A percentile compares a stretch with the other conserved stretches of the same genome.
Conservation (phyloP, 441 rosid genomes). For the Euphorbia celastroides region DNA sequence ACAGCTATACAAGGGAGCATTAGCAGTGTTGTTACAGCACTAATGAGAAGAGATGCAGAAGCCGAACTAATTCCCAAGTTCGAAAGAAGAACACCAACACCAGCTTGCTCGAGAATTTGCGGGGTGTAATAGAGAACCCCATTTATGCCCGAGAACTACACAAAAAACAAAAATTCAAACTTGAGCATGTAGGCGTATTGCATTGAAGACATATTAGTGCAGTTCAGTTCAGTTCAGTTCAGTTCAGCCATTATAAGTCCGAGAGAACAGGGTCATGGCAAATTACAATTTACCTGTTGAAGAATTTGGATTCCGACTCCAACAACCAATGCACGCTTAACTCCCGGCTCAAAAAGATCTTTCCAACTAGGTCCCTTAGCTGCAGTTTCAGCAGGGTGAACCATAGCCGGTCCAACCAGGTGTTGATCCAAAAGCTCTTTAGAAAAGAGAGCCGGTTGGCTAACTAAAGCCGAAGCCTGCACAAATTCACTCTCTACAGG, state of each 20-base stretch:
- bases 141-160: slow-evolving; percentile 88
- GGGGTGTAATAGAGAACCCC: slow-evolving; percentile 98
- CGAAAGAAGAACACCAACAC: slow-evolving; percentile 76
- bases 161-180: not conserved
- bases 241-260: too few species aligned
- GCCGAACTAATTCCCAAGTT: slow-evolving; percentile 62
- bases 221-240: too few species aligned
- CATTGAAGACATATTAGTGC: too few species aligned
- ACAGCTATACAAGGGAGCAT: slow-evolving; percentile 94
- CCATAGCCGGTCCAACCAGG: too few species aligned
- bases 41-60: slow-evolving; percentile 77
- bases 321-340: slow-evolving; percentile 66
- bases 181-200: too few species aligned
- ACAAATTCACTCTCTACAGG: slow-evolving; percentile 43
- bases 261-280: too few species aligned
- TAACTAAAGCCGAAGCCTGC: slow-evolving; percentile 75
- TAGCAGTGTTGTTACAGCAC: slow-evolving; percentile 75
- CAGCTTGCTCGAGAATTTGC: slow-evolving; percentile 93
- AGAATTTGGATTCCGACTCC: slow-evolving; percentile 84
- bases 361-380: slow-evolving; percentile 65
- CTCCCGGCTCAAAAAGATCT: slow-evolving; percentile 73
- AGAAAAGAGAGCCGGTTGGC: slow-evolving; percentile 81
- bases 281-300: slow-evolving; percentile 71
- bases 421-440: too few species aligned
- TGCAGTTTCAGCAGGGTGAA: slow-evolving; percentile 69